Evolutionary conservation across 2,329 filamentous ascomycete genomes (phyloP).

Genomic region (Calonectria leucothoes): DNA sequence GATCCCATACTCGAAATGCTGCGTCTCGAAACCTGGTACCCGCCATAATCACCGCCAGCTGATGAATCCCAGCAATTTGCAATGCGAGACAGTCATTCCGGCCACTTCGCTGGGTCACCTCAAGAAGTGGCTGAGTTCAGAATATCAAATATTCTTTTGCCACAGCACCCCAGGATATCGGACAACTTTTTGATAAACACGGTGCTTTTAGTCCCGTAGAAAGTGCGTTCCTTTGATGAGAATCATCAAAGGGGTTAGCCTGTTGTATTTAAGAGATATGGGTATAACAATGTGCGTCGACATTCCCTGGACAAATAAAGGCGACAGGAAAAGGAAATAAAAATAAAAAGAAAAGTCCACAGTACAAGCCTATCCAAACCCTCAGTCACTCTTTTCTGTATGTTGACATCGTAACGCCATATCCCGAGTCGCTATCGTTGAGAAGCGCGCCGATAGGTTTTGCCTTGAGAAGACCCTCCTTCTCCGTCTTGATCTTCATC

Average conservation of each 20-base stretch:
- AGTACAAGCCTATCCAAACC: neutral
- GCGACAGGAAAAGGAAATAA: neutral
- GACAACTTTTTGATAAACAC: too few relatives aligned
- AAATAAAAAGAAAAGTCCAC: neutral
- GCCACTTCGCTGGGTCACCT: neutral
- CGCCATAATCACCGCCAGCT: neutral
- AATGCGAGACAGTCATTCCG: neutral
- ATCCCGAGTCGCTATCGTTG: conserved; percentile 25
- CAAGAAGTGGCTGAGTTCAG: neutral
- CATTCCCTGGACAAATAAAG: conserved; percentile 2
- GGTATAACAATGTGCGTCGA: conserved; percentile 28
- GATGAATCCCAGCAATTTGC: neutral
- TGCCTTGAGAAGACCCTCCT: conserved; percentile 33
- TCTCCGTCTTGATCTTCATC: conserved; percentile 55
- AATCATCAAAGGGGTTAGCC: neutral
- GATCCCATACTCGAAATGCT: neutral
- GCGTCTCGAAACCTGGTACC: neutral
- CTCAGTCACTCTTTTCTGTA: conserved; percentile 23
- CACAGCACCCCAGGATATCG: neutral
- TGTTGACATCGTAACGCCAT: conserved; percentile 32
- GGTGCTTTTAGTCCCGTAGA: neutral
- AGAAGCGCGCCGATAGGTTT: conserved; percentile 35
- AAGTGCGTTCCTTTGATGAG: conserved; percentile 19
- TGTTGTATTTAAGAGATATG: conserved; percentile 9
- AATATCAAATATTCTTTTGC: neutral